Evolutionary conservation across 495 filamentous ascomycete genomes (phyloP).

Genomic region (Penicillium salamii): DNA sequence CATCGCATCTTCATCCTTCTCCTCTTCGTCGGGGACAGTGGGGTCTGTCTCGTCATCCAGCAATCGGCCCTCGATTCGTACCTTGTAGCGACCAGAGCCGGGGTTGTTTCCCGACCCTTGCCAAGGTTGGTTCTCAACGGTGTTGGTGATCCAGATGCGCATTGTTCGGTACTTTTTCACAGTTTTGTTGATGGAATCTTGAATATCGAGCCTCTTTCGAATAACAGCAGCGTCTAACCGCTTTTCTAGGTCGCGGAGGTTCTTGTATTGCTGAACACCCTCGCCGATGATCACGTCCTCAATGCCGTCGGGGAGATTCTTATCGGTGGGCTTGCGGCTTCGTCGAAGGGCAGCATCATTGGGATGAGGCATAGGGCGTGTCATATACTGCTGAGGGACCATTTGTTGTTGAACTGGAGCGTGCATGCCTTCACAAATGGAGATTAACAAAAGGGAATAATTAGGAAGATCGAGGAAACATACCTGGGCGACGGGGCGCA

Average conservation of each 20-base stretch:
- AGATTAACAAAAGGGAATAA: slow-evolving; percentile 10
- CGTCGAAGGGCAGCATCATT: slow-evolving; percentile 64
- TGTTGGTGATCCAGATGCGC: slow-evolving; percentile 95
- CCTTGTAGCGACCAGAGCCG: slow-evolving; percentile 66
- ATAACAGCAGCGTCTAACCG: slow-evolving; percentile 92
- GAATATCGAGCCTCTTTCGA: slow-evolving; percentile 86
- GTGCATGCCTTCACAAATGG: slow-evolving; percentile 29
- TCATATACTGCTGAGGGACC: slow-evolving; percentile 40
- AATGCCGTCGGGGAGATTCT: slow-evolving; percentile 85
- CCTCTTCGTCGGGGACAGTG: slow-evolving; percentile 49
- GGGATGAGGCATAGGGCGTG: slow-evolving; percentile 38
- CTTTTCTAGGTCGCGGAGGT: slow-evolving; percentile 82
- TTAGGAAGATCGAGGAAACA: slow-evolving; percentile 16
- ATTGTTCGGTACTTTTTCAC: slow-evolving; percentile 81
- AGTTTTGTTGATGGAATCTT: slow-evolving; percentile 76
- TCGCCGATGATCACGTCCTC: slow-evolving; percentile 78
- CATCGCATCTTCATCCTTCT: slow-evolving; percentile 60
- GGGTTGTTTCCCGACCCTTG: slow-evolving; percentile 51
- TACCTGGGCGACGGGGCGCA: slow-evolving; percentile 47
- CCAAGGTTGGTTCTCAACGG: slow-evolving; percentile 92
- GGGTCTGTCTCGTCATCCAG: slow-evolving; percentile 66
- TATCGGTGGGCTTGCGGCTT: slow-evolving; percentile 87
- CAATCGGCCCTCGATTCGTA: slow-evolving; percentile 91
- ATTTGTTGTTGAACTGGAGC: slow-evolving; percentile 40
- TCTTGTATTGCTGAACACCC: slow-evolving; percentile 75